Base-by-base conservation (phyloP, 441 rosid species). In the Cnidoscolus chayamansa region DNA sequence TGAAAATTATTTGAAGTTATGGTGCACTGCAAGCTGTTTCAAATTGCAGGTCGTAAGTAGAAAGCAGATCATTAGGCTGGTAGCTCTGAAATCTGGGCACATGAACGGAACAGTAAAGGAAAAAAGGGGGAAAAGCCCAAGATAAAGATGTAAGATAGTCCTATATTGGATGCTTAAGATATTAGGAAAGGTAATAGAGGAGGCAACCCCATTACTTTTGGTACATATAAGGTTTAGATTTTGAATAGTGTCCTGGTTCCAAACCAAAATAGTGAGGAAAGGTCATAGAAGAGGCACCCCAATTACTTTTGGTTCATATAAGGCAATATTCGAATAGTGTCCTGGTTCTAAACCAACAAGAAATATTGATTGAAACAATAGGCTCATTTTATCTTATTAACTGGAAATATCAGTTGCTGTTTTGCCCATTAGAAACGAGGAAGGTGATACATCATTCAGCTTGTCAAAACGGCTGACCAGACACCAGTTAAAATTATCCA, bases 361-460 rank as follows among this genome's bases (percentile, higher is more conserved):
- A 56, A 7, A 68, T 12, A 19, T 54, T 54, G 40, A 32, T 31
- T 16, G 10, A 31, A n/a, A 32, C 47, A 10, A 57, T 30, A 12
- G 51, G 47, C 58, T 43, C 31, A 8, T 43, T 19, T 67, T 25
- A 3, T 15, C 4, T 32, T 7, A 13, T 11, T 69, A 15, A 57
- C 1, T 58, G 7, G 40, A 43, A 53, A 68, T 59, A 7, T 31
- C 40, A 7, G 7, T 60, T 8, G 6, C 45, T 43, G 25, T 43
- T 20, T 43, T 69, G n/a, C 15, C 40, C 15, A 43, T 53, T 20
- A 57, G 20, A 43, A 20, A 19, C 58, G 45, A 49, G 73, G 15
- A 58, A 40, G 25, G 45, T 16, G 65, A 58, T 57, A 58, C 43
- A n/a, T 8, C 73, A 45, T 30, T 37, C 51, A 68, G 15, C 35